Percentiles rank a stretch among this genome's conserved stretches.
Evolutionary conservation across 1,284 basidiomycete genomes (phyloP).

Genomic region (Boletus austroedulis): DNA sequence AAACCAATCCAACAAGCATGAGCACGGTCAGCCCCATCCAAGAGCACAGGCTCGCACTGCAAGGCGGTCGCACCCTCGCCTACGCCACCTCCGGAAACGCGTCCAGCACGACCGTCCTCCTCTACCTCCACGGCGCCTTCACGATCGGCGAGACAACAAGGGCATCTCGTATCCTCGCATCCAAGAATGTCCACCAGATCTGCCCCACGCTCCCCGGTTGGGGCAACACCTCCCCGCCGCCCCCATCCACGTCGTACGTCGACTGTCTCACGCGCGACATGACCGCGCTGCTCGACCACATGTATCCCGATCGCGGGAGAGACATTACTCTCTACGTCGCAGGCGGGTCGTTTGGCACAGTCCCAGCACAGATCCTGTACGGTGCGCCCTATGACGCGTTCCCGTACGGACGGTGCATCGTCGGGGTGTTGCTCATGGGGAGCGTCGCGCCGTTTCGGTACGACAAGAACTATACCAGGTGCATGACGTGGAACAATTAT

Average conservation of each 20-base stretch:
- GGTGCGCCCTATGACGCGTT: slow-evolving; percentile 50
- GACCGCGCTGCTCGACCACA: slow-evolving; percentile 46
- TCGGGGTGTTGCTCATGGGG: slow-evolving; percentile 46
- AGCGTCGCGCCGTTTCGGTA: slow-evolving; percentile 48
- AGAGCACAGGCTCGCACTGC: slow-evolving; percentile 43
- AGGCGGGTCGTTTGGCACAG: slow-evolving; percentile 54
- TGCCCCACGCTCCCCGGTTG: slow-evolving; percentile 56
- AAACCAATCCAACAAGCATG: neutral
- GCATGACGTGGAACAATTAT: slow-evolving; percentile 47
- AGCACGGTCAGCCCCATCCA: slow-evolving; percentile 15
- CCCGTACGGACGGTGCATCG: slow-evolving; percentile 46
- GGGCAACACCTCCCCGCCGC: slow-evolving; percentile 48
- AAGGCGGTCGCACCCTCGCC: slow-evolving; percentile 48
- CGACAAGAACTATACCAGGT: slow-evolving; percentile 44
- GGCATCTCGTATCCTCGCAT: slow-evolving; percentile 35
- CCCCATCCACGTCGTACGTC: slow-evolving; percentile 38
- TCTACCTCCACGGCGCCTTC: slow-evolving; percentile 55
- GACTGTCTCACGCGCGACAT: slow-evolving; percentile 47
- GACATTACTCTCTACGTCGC: slow-evolving; percentile 48
- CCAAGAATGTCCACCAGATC: slow-evolving; percentile 45
- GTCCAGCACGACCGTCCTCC: slow-evolving; percentile 45
- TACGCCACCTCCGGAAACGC: slow-evolving; percentile 50
- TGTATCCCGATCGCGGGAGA: slow-evolving; percentile 43
- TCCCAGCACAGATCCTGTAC: slow-evolving; percentile 55
- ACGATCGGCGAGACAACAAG: slow-evolving; percentile 42